These are phyloP conservation scores for Delitschia confertaspora DNA, from an alignment of 495 filamentous ascomycete genomes.

Conservation along the genomic window DNA sequence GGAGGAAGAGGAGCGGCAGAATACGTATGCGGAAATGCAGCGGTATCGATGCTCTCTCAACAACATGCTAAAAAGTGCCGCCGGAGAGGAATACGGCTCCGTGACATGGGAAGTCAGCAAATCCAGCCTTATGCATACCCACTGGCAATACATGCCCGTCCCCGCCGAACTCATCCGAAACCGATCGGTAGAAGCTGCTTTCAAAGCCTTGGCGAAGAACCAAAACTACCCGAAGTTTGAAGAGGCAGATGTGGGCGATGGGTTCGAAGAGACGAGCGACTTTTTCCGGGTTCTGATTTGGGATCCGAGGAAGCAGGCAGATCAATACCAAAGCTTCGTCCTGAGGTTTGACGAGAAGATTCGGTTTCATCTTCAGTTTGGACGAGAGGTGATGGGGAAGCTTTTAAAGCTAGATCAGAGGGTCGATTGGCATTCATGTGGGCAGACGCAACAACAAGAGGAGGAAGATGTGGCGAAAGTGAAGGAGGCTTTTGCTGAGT, in stretches of 20 bases:
- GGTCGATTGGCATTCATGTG: slow-evolving; percentile 72
- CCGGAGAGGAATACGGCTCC: slow-evolving; percentile 52
- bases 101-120: slow-evolving; percentile 90
- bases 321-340: slow-evolving; percentile 41
- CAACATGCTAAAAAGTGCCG: slow-evolving; percentile 49
- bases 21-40: slow-evolving; percentile 67
- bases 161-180: slow-evolving; percentile 51
- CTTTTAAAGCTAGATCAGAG: slow-evolving; percentile 66
- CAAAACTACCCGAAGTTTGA: slow-evolving; percentile 50
- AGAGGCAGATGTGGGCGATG: slow-evolving; percentile 34
- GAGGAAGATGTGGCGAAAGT: slow-evolving; percentile 68
- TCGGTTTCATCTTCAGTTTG: slow-evolving; percentile 57
- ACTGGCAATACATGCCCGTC: slow-evolving; percentile 92
- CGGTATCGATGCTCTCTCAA: slow-evolving; percentile 66
- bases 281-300: slow-evolving; percentile 84
- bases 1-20: slow-evolving; percentile 45
- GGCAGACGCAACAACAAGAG: slow-evolving; percentile 69
- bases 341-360: slow-evolving; percentile 45
- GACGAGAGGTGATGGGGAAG: slow-evolving; percentile 77
- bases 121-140: slow-evolving; percentile 65
- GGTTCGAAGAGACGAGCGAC: slow-evolving; percentile 50
- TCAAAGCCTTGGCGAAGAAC: slow-evolving; percentile 77
- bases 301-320: slow-evolving; percentile 39
- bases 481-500: slow-evolving; percentile 73
- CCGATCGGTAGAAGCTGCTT: slow-evolving; percentile 70